Conservation (phyloP, 1,284 basidiomycete genomes). For the Sphagnurus paluster region DNA sequence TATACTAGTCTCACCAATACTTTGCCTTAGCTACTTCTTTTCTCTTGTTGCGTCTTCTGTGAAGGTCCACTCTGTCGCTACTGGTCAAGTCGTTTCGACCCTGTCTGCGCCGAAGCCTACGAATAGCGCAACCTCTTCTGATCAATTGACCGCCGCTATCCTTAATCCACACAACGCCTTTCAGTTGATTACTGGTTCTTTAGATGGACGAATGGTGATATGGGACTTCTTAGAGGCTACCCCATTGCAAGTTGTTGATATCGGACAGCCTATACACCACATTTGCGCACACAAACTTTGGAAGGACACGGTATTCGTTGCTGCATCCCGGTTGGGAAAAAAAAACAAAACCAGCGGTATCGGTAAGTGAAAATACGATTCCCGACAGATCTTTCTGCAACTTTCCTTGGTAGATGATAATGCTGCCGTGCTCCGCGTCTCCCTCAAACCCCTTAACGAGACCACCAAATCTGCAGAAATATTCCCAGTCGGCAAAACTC, state of each 20-base stretch:
- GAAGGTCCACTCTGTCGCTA: conserved; percentile 78
- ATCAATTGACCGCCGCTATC: conserved; percentile 72
- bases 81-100: conserved; percentile 82
- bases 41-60: conserved; percentile 75
- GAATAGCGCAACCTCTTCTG: conserved; percentile 43
- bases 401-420: conserved; percentile 42
- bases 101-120: conserved; percentile 50
- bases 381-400: not conserved
- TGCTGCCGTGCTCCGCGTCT: conserved; percentile 58
- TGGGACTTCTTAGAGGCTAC: conserved; percentile 94
- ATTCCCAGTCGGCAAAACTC: conserved; percentile 67
- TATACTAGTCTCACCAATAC: conserved; percentile 5
- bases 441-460: conserved; percentile 50
- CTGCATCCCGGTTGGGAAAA: conserved; percentile 54
- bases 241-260: conserved; percentile 72
- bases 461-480: conserved; percentile 53
- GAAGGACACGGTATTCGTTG: conserved; percentile 71
- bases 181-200: conserved; percentile 85
- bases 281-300: conserved; percentile 69
- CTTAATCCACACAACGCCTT: conserved; percentile 87
- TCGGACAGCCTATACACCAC: conserved; percentile 73
- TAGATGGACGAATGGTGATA: conserved; percentile 82
- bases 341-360: conserved; percentile 43
- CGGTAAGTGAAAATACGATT: conserved; percentile 37
- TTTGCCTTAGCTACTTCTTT: conserved; percentile 77